Base-by-base conservation (phyloP, 1,284 basidiomycete genomes). In the Cystobasidium pallidum region DNA sequence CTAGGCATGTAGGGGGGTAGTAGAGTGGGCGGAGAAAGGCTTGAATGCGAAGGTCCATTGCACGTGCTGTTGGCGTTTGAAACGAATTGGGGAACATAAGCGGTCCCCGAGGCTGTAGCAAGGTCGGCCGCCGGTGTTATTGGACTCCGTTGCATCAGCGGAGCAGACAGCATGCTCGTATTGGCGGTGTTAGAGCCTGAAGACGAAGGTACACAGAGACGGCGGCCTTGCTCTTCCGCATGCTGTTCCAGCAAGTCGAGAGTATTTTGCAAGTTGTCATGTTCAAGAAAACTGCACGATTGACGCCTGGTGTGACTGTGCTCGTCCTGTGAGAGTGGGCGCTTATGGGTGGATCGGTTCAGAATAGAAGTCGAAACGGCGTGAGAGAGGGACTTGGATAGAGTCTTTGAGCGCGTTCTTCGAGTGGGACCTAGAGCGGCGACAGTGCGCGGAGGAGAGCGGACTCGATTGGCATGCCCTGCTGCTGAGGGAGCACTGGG, bases 141-240 rank as follows among this genome's bases (percentile, higher is more conserved):
- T 39, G 51, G 28, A 36, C 45, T 61, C 34, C 67, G 4, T 58
- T 70, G 67, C 67, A 70, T 70, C 28, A 39, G 8, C 28, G 67
- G 67, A 34, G 67, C 66, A 30, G 52, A 34, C 15, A 70, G 67
- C 67, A 61, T 59, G 11, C 21, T 24, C 24, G 58, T 8, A 24
- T 17, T 45, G 17, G 64, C 24, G 15, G 19, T n/a, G 8, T 21
- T 57, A 15, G 54, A 34, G 54, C 30, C 30, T 7, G 54, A 4
- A 6, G 30, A 34, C 4, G 54, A 57, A 2, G 51, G 30, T 26
- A 57, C 30, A 10, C 30, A 57, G 17, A 34, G 54, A 4, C 54
- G 30, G 32, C 30, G 54, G 10, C 30, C n/a, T 21, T 57, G 54
- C 32, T 57, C 54, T 57, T 57, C 54, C 4, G 21, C 54, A 34